Evolutionary conservation across 2,329 filamentous ascomycete species (phyloP).

Genomic region (Daldinia eschscholtzii): DNA sequence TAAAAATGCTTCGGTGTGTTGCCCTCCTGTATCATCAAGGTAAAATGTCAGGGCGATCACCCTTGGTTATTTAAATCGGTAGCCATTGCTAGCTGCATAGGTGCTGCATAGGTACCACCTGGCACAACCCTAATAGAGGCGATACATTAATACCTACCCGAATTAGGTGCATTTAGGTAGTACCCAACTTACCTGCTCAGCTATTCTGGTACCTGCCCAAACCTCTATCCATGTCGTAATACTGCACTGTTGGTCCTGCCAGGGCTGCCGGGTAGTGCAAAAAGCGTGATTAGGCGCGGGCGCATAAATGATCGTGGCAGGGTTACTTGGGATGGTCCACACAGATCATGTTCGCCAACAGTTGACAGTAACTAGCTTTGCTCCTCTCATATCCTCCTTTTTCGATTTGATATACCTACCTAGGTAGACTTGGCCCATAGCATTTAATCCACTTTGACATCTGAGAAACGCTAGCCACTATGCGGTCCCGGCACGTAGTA

Average conservation of each 20-base stretch:
- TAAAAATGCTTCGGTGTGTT: constrained; percentile 18
- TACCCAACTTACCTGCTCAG: too few species aligned
- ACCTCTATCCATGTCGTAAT: constrained; percentile 31
- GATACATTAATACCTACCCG: constrained; percentile 5
- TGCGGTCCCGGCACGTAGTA: constrained; percentile 9
- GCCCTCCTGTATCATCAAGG: constrained; percentile 28
- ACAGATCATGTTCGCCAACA: constrained; percentile 19
- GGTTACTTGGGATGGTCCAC: constrained; percentile 34
- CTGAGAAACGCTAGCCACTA: constrained; percentile 13
- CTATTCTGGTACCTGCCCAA: constrained; percentile 14
- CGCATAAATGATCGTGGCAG: constrained; percentile 43
- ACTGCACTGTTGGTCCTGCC: constrained; percentile 1
- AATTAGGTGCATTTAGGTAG: neutral
- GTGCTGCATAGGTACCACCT: constrained; percentile 18
- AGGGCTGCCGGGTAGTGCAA: neutral
- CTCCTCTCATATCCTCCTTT: constrained; percentile 23
- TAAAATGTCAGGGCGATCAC: constrained; percentile 37
- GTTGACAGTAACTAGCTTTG: neutral
- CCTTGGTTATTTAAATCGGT: constrained; percentile 39
- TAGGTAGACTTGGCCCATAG: constrained; percentile 1
- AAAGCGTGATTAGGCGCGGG: constrained; percentile 38
- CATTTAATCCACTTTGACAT: constrained; percentile 15
- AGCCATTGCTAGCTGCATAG: constrained; percentile 3
- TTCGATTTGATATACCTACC: constrained; percentile 11
- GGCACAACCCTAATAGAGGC: constrained; percentile 24